These are phyloP conservation scores for Castanospermum australe DNA, from an alignment of 306 rosid species.

Conservation along the genomic window DNA sequence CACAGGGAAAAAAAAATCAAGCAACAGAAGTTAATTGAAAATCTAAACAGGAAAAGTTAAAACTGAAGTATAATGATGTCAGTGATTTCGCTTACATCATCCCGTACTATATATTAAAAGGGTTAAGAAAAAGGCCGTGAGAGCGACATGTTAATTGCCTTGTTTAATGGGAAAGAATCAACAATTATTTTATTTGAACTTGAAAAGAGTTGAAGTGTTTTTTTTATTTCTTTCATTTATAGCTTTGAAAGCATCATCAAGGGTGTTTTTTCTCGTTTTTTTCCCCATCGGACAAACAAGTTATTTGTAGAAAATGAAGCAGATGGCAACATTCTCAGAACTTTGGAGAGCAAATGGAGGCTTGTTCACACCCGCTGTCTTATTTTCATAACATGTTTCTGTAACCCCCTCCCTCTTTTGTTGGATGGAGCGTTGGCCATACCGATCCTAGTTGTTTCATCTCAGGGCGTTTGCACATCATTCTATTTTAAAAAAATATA, in stretches of 20 bases:
- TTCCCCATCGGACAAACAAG: slow-evolving; percentile 14
- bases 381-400: background rate
- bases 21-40: background rate
- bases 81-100: slow-evolving; percentile 26
- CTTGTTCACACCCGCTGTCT: slow-evolving; percentile 31
- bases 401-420: background rate
- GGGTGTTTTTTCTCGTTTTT: background rate
- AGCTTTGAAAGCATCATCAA: slow-evolving; percentile 18
- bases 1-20: too few species aligned
- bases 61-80: slow-evolving; percentile 26
- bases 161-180: slow-evolving; percentile 27
- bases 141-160: slow-evolving; percentile 31
- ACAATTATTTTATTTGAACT: slow-evolving; percentile 13
- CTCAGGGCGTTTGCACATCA: too few species aligned
- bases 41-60: background rate
- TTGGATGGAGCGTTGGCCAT: background rate
- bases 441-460: too few species aligned
- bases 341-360: slow-evolving; percentile 27
- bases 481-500: too few species aligned
- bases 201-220: background rate
- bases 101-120: background rate
- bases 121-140: background rate
- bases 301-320: slow-evolving; percentile 18
- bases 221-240: background rate
- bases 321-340: slow-evolving; percentile 5